These are phyloP conservation scores for Spathaspora gorwiae DNA, from an alignment of 805 yeast species.

Conservation along the genomic window DNA sequence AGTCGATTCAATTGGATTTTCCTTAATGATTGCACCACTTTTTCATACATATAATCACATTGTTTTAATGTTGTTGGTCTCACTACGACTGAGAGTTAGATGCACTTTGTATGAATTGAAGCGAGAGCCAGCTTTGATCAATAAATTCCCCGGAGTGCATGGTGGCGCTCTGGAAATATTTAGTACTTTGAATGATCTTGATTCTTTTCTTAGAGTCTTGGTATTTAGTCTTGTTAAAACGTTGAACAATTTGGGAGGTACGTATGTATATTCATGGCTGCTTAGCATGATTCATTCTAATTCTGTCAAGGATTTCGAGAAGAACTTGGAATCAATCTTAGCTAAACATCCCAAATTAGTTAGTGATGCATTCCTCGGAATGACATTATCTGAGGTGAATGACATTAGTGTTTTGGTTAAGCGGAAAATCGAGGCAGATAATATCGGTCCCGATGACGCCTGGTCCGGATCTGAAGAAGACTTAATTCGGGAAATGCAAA, in stretches of 20 bases:
- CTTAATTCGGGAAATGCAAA: constrained; percentile 5
- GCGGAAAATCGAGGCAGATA: background rate
- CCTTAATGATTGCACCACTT: background rate
- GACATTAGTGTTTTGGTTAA: background rate
- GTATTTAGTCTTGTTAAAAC: background rate
- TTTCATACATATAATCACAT: background rate
- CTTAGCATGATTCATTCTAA: background rate
- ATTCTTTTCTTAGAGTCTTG: background rate
- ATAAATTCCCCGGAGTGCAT: background rate
- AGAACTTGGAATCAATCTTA: background rate
- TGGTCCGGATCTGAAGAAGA: constrained; percentile 3
- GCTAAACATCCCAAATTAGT: background rate
- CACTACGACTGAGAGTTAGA: background rate
- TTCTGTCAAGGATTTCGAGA: background rate
- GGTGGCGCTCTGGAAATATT: background rate
- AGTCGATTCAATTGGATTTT: too few species aligned
- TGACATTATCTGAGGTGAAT: background rate
- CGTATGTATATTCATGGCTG: constrained; percentile 1
- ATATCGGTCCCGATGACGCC: background rate
- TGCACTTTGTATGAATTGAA: background rate
- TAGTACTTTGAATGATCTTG: background rate
- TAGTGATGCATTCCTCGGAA: background rate
- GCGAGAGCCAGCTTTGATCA: background rate
- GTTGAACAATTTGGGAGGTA: background rate
- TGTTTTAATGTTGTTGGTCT: background rate